Evolutionary conservation across 1,139 yeast species (phyloP).

Genomic region (Kodamaea anthophila): DNA sequence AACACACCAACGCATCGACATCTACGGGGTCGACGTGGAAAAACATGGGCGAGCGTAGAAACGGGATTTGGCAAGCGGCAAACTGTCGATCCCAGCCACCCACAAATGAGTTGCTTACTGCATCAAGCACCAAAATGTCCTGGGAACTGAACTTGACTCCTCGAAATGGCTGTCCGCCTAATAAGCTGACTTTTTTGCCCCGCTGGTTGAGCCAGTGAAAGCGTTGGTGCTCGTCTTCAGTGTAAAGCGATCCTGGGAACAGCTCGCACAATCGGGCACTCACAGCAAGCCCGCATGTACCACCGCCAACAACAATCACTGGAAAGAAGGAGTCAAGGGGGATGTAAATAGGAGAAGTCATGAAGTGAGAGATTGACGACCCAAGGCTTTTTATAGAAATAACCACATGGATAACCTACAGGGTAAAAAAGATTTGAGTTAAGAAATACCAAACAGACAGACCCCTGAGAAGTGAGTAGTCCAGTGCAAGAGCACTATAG

Average conservation of each 20-base stretch:
- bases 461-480: neutral
- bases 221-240: constrained; percentile 39
- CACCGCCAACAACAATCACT: constrained; percentile 34
- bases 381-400: too few relatives aligned
- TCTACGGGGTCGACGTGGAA: constrained; percentile 45
- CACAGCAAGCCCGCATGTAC: constrained; percentile 35
- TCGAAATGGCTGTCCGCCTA: constrained; percentile 15
- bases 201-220: constrained; percentile 35
- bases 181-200: constrained; percentile 22
- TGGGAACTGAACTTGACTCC: constrained; percentile 9
- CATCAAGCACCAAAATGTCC: constrained; percentile 31
- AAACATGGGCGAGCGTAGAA: constrained; percentile 45
- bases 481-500: too few relatives aligned
- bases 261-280: constrained; percentile 33
- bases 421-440: neutral
- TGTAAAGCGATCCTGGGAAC: constrained; percentile 33
- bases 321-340: constrained; percentile 22
- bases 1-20: constrained; percentile 40
- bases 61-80: constrained; percentile 37
- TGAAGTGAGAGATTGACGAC: too few relatives aligned
- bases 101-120: constrained; percentile 23
- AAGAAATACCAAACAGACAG: neutral
- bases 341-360: constrained; percentile 9
- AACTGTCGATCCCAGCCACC: constrained; percentile 45
- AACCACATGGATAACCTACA: constrained; percentile 2